Conservation (phyloP, 1,139 yeast genomes). For the Suzukiozyma palmioleophila region DNA sequence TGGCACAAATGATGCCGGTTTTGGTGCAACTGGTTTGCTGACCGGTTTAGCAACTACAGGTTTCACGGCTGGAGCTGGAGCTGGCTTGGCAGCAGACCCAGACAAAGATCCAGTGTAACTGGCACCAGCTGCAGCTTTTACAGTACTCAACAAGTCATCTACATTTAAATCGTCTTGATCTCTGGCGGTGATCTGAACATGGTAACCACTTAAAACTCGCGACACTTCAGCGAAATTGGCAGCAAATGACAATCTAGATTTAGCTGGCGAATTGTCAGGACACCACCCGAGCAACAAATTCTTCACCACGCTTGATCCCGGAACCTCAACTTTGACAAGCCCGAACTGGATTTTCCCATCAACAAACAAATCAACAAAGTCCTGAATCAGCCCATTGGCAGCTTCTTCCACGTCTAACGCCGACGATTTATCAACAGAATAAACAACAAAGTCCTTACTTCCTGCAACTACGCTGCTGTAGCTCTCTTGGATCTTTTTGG, state of each 20-base stretch:
- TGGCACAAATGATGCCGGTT: constrained; percentile 32
- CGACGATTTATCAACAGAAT: constrained; percentile 55
- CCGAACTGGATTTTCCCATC: constrained; percentile 93
- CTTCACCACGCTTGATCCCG: constrained; percentile 85
- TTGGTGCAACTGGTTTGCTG: constrained; percentile 20
- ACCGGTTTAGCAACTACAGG: constrained; percentile 20
- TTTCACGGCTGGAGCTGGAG: constrained; percentile 7
- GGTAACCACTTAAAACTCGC: constrained; percentile 72
- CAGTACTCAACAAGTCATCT: constrained; percentile 66
- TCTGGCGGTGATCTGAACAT: constrained; percentile 95
- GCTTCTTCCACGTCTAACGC: constrained; percentile 54
- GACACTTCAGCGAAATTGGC: constrained; percentile 73
- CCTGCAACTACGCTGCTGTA: constrained; percentile 65
- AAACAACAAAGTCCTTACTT: constrained; percentile 57
- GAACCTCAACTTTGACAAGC: constrained; percentile 79
- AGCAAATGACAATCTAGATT: constrained; percentile 70
- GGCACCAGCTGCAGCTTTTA: constrained; percentile 93
- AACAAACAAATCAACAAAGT: constrained; percentile 75
- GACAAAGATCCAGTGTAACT: constrained; percentile 55
- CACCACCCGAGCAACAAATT: constrained; percentile 90
- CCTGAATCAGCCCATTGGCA: constrained; percentile 66
- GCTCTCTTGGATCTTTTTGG: constrained; percentile 56
- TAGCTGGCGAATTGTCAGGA: constrained; percentile 79
- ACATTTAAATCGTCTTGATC: constrained; percentile 86
- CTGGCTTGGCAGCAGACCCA: constrained; percentile 10